Conservation (phyloP, 2,329 filamentous ascomycete species). For the Claviceps sorghi region DNA sequence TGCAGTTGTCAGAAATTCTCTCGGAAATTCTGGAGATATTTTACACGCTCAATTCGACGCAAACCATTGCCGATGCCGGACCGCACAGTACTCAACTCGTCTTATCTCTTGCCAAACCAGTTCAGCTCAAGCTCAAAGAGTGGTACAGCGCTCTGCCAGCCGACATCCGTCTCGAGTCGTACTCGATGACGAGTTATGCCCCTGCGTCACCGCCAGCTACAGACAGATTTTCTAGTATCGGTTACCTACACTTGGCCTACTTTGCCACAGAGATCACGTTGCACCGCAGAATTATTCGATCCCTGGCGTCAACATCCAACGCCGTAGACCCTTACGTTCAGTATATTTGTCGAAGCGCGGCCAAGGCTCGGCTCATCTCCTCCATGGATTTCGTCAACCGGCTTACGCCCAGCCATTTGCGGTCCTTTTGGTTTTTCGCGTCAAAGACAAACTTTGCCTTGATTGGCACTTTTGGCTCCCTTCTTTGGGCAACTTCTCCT, state of each 20-base stretch:
- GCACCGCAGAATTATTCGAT: slow-evolving; percentile 79
- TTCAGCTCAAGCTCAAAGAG: slow-evolving; percentile 69
- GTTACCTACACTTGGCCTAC: slow-evolving; percentile 79
- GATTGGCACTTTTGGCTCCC: slow-evolving; percentile 82
- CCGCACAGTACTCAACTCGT: slow-evolving; percentile 58
- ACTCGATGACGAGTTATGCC: slow-evolving; percentile 15
- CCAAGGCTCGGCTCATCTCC: slow-evolving; percentile 85
- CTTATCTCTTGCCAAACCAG: slow-evolving; percentile 61
- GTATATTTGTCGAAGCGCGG: slow-evolving; percentile 84
- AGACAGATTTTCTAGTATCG: slow-evolving; percentile 44
- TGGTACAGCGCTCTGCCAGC: slow-evolving; percentile 62
- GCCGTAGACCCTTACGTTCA: slow-evolving; percentile 63
- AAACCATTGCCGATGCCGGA: slow-evolving; percentile 50
- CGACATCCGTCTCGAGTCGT: slow-evolving; percentile 50
- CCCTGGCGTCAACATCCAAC: slow-evolving; percentile 36
- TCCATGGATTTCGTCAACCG: slow-evolving; percentile 97
- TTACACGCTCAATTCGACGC: slow-evolving; percentile 65
- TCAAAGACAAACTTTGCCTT: slow-evolving; percentile 85
- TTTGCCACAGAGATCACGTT: slow-evolving; percentile 90
- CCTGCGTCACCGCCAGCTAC: slow-evolving; percentile 15
- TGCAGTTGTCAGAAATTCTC: slow-evolving; percentile 59
- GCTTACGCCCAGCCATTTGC: slow-evolving; percentile 68
- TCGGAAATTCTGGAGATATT: slow-evolving; percentile 72
- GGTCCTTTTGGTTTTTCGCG: slow-evolving; percentile 86
- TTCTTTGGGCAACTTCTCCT: slow-evolving; percentile 79